A percentile compares a stretch with the other conserved stretches of the same genome.
Evolutionary conservation across 306 rosid species (phyloP).

Genomic region (Citrullus mucosospermus): DNA sequence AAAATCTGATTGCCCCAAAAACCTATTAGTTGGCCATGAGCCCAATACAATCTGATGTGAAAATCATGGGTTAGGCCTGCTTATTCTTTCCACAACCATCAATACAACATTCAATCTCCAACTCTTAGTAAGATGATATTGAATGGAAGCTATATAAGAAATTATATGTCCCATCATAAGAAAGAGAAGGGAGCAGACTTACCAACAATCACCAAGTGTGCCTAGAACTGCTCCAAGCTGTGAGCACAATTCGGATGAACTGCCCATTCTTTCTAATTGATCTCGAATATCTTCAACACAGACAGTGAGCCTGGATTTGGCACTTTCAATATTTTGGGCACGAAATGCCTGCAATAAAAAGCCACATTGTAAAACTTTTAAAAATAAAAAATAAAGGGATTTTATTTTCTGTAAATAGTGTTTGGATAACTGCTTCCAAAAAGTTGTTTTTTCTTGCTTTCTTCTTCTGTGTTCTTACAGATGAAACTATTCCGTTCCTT

Average conservation of each 20-base stretch:
- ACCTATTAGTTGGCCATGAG: not conserved
- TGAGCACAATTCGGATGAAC: slow-evolving; percentile 75
- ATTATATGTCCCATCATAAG: not conserved
- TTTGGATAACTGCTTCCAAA: not conserved
- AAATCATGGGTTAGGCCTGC: not conserved
- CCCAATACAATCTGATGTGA: not conserved
- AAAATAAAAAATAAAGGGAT: not conserved
- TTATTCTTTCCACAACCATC: not conserved
- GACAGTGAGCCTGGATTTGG: slow-evolving; percentile 75
- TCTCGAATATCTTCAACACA: slow-evolving; percentile 75
- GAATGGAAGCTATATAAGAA: not conserved
- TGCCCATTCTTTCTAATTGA: slow-evolving; percentile 60
- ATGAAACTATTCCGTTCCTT: not conserved
- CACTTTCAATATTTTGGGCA: slow-evolving; percentile 85
- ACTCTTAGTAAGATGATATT: not conserved
- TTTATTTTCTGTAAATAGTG: not conserved
- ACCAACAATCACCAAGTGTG: slow-evolving; percentile 99
- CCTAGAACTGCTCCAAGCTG: slow-evolving; percentile 99
- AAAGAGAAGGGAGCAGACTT: slow-evolving; percentile 14
- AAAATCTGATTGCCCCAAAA: not conserved
- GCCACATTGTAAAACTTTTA: not conserved
- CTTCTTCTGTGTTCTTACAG: not conserved
- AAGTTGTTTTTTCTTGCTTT: not conserved
- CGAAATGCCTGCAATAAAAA: slow-evolving; percentile 65
- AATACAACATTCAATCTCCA: not conserved